These are phyloP conservation scores for Bacidia gigantensis DNA, from an alignment of 495 filamentous ascomycete genomes.

Conservation along the genomic window DNA sequence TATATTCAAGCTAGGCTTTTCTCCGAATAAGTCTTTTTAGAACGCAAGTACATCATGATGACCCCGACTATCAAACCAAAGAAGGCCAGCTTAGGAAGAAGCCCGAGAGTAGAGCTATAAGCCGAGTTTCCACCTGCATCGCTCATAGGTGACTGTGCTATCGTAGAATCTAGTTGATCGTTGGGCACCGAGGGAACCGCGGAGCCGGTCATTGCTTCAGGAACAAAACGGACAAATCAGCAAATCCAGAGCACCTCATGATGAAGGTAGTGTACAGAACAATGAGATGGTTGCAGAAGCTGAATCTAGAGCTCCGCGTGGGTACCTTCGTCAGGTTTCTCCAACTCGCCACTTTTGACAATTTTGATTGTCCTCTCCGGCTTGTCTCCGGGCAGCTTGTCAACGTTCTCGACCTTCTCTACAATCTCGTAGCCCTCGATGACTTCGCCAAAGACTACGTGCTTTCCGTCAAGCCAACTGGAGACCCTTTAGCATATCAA, in stretches of 20 bases:
- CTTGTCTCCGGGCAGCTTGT: conserved; percentile 59
- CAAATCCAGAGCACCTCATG: conserved; percentile 19
- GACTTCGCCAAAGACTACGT: conserved; percentile 87
- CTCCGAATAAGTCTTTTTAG: conserved; percentile 18
- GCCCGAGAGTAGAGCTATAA: conserved; percentile 18
- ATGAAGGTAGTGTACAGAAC: conserved; percentile 7
- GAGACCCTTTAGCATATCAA: conserved; percentile 19
- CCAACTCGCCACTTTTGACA: conserved; percentile 83
- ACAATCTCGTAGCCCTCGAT: conserved; percentile 87
- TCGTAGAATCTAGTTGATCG: conserved; percentile 27
- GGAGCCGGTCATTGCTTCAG: conserved; percentile 24
- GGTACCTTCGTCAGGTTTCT: conserved; percentile 90
- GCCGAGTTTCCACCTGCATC: conserved; percentile 12
- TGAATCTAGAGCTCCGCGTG: conserved; percentile 77
- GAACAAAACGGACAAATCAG: conserved; percentile 25
- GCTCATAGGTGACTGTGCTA: conserved; percentile 7
- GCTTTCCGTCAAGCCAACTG: conserved; percentile 78
- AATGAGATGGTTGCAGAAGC: conserved; percentile 19
- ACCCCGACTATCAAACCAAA: conserved; percentile 29
- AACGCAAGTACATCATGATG: conserved; percentile 27
- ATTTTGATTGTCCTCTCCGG: conserved; percentile 71
- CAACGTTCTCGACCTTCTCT: conserved; percentile 68
- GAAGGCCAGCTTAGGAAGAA: conserved; percentile 30
- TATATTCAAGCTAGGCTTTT: conserved; percentile 31
- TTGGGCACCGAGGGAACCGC: conserved; percentile 21